Base-by-base conservation (phyloP, 116 monocot genomes). In the Cymodocea nodosa region DNA sequence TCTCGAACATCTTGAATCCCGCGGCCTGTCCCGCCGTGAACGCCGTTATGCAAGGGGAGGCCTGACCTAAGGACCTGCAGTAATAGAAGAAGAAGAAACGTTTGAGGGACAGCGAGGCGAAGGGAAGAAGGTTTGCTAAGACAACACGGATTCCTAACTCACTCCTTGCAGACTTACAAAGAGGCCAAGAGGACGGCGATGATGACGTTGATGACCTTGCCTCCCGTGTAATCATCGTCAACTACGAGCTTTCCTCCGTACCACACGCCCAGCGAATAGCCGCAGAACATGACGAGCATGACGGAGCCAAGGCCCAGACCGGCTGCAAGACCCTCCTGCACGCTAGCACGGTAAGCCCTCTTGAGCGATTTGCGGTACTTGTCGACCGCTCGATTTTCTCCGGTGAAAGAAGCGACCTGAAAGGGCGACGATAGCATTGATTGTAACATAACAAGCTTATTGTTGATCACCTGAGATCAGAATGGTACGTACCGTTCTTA, bases 391-490 rank as follows among this genome's bases (percentile, higher is more conserved):
- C 71, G 68, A 24, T 82, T 75, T 55, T 80, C 86, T 4, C 86
- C 86, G 23, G 86, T 82, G 63, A 86, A 86, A 51, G 86, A 86
- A 18, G 68, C 77, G 35, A 82, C 86, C 86, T 86, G 64, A 59
- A 30, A 30, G 30, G 30, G 30, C 30, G 30, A 30, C 30, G 30
- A 30, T 3, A 3, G 30, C 30, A 30, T 30, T 3, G 30, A 30
- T 30, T 3, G 30, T 30, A 3, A n/a, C n/a, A n/a, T n/a, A n/a
- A 30, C 30, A 30, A 30, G 30, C 30, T 30, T 30, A 3, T 30
- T 3, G 30, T 1, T 30, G 30, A 30, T 30, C 2, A 3, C 30
- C 30, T 30, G 30, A 30, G 30, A 30, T 30, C 30, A 30, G 30
- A 30, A n/a, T n/a, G 30, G 15, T 6, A 66, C 78, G 60, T 70